Conservation (phyloP, 371 early-diverging fungal genomes). For the Rhizopus delemar region DNA sequence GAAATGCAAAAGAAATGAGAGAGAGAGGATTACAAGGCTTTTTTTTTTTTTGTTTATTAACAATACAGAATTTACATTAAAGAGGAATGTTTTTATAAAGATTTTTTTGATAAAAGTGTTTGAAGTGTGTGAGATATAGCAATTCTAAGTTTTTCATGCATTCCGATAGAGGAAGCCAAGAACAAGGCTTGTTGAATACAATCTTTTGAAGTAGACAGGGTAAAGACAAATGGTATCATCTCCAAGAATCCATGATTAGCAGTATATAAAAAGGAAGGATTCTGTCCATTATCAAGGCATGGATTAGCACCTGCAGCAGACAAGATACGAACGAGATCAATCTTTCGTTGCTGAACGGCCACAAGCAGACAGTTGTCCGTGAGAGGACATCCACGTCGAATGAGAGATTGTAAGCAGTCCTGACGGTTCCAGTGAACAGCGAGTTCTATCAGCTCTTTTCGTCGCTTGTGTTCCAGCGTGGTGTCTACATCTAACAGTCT, state of each 20-base stretch:
- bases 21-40: no score
- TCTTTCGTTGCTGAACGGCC: slow-evolving; percentile 50
- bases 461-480: neutral
- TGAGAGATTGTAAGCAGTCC: slow-evolving; percentile 31
- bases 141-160: slow-evolving; percentile 14
- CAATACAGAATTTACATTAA: no score
- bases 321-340: slow-evolving; percentile 43
- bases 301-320: slow-evolving; percentile 28
- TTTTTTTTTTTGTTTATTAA: no score
- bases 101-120: slow-evolving; percentile 14
- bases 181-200: slow-evolving; percentile 35
- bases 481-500: slow-evolving; percentile 20
- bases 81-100: no score
- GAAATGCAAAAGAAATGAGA: no score
- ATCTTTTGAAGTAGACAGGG: slow-evolving; percentile 32
- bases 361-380: slow-evolving; percentile 18
- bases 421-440: slow-evolving; percentile 42
- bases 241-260: slow-evolving; percentile 47
- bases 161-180: slow-evolving; percentile 24
- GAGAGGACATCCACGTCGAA: slow-evolving; percentile 26
- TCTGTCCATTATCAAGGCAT: slow-evolving; percentile 30
- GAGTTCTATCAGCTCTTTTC: slow-evolving; percentile 7
- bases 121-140: slow-evolving; percentile 18
- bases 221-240: slow-evolving; percentile 38
- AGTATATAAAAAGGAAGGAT: slow-evolving; percentile 44